Conservation (phyloP, 768 basidiomycete species). For the Amanita rimosa region DNA sequence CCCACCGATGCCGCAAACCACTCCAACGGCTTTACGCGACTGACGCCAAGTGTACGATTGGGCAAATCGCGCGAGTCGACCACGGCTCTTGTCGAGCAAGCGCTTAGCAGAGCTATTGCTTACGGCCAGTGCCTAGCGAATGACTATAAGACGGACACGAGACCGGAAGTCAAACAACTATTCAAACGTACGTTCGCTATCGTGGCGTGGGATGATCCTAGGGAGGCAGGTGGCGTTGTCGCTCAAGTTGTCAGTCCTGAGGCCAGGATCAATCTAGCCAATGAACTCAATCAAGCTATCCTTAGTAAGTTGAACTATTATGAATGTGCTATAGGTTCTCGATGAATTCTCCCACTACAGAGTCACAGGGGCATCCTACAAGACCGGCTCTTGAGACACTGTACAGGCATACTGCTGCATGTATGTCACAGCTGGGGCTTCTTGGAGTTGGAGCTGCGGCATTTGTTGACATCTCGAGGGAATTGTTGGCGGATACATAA, state of each 20-base stretch:
- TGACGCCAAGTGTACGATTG: not conserved
- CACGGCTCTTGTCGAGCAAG: constrained; percentile 35
- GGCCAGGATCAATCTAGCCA: constrained; percentile 54
- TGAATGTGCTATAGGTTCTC: constrained; percentile 2
- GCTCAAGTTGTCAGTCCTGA: constrained; percentile 60
- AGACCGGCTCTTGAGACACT: constrained; percentile 65
- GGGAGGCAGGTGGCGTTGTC: constrained; percentile 51
- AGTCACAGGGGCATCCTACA: constrained; percentile 66
- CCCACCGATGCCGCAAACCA: constrained; percentile 11
- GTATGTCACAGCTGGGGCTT: constrained; percentile 60
- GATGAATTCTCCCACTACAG: constrained; percentile 22
- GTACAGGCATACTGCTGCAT: constrained; percentile 64
- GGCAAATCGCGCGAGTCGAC: constrained; percentile 12
- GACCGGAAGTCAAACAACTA: constrained; percentile 52
- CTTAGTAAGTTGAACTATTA: constrained; percentile 41
- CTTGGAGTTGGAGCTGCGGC: constrained; percentile 68
- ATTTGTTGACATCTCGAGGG: constrained; percentile 69
- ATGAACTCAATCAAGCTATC: constrained; percentile 74
- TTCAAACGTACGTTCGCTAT: constrained; percentile 71
- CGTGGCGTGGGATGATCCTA: constrained; percentile 70
- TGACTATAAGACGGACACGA: constrained; percentile 52
- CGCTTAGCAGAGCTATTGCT: constrained; percentile 53
- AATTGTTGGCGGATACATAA: constrained; percentile 36
- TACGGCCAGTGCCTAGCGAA: constrained; percentile 65
- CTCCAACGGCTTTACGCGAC: constrained; percentile 12